phyloP scores from a whole-genome alignment of 2,329 filamentous ascomycete genomes.

The Cladosporium sp. region DNA sequence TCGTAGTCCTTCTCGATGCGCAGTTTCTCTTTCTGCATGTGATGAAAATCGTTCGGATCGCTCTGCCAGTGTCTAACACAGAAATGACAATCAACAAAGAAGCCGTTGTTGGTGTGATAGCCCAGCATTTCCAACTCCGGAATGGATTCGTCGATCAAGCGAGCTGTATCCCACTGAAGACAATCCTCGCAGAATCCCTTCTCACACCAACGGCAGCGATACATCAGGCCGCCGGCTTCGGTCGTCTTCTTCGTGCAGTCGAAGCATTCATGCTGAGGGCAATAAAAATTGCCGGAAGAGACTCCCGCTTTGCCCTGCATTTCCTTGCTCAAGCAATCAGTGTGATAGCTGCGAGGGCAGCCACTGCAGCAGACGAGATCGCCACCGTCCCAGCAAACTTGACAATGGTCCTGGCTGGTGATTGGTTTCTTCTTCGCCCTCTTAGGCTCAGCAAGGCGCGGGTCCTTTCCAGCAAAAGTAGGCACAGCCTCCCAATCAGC shows the following conservation, averaged over 20 bases:
- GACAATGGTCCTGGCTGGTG: constrained; percentile 47
- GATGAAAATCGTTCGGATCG: constrained; percentile 17
- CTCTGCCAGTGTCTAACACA: constrained; percentile 37
- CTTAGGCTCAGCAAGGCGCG: constrained; percentile 44
- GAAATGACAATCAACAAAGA: constrained; percentile 46
- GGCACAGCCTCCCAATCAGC: constrained; percentile 53
- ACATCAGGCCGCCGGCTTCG: constrained; percentile 44
- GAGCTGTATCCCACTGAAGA: constrained; percentile 46
- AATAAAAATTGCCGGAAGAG: constrained; percentile 43
- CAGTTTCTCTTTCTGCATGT: constrained; percentile 13
- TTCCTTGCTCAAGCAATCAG: constrained; percentile 40
- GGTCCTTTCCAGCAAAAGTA: constrained; percentile 51
- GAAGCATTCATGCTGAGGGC: constrained; percentile 50
- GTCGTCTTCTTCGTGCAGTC: constrained; percentile 48
- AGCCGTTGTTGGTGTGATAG: constrained; percentile 41
- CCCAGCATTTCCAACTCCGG: constrained; percentile 48
- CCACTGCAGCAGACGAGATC: constrained; percentile 43
- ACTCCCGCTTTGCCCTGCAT: constrained; percentile 38
- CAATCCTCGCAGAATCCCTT: constrained; percentile 54
- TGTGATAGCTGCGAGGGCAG: constrained; percentile 52
- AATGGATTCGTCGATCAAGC: constrained; percentile 47
- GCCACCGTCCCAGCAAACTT: constrained; percentile 46
- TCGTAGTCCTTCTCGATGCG: constrained; percentile 14
- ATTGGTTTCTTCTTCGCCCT: constrained; percentile 44
- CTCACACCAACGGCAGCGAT: constrained; percentile 51